Evolutionary conservation across 768 basidiomycete species (phyloP).

Genomic region (Lentinula lateritia): DNA sequence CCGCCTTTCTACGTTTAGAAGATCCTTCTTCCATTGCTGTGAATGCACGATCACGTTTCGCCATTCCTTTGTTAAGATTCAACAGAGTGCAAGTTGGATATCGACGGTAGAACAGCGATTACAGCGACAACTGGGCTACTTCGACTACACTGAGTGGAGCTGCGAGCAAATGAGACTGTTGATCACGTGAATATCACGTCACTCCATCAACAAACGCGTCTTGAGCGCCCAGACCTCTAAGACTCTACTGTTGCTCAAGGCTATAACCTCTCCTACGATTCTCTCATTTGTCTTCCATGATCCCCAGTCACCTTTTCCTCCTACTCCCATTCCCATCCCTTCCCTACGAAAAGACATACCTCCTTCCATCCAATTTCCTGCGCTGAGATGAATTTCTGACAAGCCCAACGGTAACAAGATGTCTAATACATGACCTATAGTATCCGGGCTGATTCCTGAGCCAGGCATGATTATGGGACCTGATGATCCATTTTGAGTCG

Average conservation of each 20-base stretch:
- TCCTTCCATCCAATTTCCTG: constrained; percentile 56
- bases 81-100: neutral
- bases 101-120: neutral
- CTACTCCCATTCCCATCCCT: constrained; percentile 67
- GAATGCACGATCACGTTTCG: constrained; percentile 45
- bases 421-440: constrained; percentile 42
- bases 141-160: neutral
- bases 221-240: constrained; percentile 40
- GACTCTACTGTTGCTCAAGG: neutral
- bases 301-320: constrained; percentile 52
- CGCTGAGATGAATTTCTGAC: constrained; percentile 71
- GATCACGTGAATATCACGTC: neutral
- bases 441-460: constrained; percentile 64
- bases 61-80: constrained; percentile 24
- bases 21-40: constrained; percentile 31
- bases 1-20: constrained; percentile 45
- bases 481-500: constrained; percentile 31
- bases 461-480: constrained; percentile 61
- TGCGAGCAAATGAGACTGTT: neutral
- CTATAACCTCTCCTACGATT: constrained; percentile 24
- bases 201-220: neutral
- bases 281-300: constrained; percentile 61
- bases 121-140: neutral
- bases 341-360: constrained; percentile 44
- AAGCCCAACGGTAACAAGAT: constrained; percentile 51